Evolutionary conservation across 352 stramenopile species (phyloP).

Genomic region (Phytophthora uliginosa): DNA sequence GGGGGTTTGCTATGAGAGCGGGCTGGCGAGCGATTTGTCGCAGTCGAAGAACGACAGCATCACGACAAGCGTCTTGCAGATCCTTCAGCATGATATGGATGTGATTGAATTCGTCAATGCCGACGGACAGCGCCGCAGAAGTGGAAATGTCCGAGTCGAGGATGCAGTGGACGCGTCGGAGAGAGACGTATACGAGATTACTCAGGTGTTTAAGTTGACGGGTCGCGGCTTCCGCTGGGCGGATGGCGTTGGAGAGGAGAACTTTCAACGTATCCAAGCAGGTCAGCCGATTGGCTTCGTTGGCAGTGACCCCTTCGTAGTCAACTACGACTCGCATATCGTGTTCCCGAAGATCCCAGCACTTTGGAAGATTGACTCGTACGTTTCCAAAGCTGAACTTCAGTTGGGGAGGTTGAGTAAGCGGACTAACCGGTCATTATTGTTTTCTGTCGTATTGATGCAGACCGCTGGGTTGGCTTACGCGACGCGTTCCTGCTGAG

Average conservation of each 20-base stretch:
- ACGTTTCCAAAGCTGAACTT: conserved; percentile 23
- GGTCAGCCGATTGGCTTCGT: conserved; percentile 59
- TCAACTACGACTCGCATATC: conserved; percentile 71
- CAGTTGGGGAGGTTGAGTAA: background rate
- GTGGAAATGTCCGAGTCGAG: background rate
- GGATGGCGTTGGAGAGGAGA: conserved; percentile 58
- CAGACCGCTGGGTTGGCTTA: conserved; percentile 69
- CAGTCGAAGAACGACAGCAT: conserved; percentile 55
- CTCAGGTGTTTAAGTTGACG: conserved; percentile 73
- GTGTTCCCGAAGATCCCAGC: conserved; percentile 74
- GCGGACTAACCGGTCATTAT: background rate
- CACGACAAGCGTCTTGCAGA: conserved; percentile 48
- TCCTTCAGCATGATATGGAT: conserved; percentile 58
- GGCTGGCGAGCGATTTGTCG: conserved; percentile 65
- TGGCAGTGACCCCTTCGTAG: conserved; percentile 49
- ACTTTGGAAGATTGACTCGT: conserved; percentile 69
- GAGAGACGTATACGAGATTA: conserved; percentile 55
- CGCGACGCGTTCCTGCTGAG: conserved; percentile 26
- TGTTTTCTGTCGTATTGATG: background rate
- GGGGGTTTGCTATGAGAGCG: conserved; percentile 78
- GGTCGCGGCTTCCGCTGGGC: conserved; percentile 65
- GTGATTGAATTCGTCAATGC: conserved; percentile 39
- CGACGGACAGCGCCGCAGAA: background rate
- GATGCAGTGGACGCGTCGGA: background rate
- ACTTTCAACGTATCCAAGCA: conserved; percentile 65